Evolutionary conservation across 768 basidiomycete species (phyloP), one percentile per base, ranked within the genome.

Genomic region (Boletus sp.): DNA sequence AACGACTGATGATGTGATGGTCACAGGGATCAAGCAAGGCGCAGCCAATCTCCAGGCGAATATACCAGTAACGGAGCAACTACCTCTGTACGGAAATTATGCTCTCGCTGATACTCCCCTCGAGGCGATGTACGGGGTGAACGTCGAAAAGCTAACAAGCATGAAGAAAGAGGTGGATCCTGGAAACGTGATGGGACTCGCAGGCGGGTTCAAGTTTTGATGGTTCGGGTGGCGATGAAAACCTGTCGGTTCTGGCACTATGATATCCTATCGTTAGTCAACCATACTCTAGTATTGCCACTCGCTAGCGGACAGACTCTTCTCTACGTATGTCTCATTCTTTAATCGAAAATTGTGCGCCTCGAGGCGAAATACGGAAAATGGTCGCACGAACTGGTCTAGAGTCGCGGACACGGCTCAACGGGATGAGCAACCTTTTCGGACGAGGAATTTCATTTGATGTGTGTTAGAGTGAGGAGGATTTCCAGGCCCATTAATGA

Each of bases 181-280:
- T 0, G 47, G 69, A 9, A 75, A 81, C 60, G 75, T 86, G 38
- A 88, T 88, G 84, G 78, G 76, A 15, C 77, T 85, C 17, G 75
- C 85, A n/a, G 85, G 85, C 6, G 86, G 85, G 7, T 86, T 78
- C 66, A 86, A 84, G 68, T 69, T 82, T 42, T 77, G 57, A 72
- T 19, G 15, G n/a, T 37, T 15, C 35, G 8, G 4, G 4, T 21
- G n/a, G 15, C 50, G 14, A 47, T n/a, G 13, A 32, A 23, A 23
- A 60, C 53, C n/a, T 63, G 27, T 50, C 7, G 40, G 15, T 38
- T 51, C 25, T 57, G 40, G 43, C 30, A 39, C 47, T 42, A 38
- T 41, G 44, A 41, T 59, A 49, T 37, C 33, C 14, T 42, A 25
- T 37, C 17, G 15, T 50, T 39, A 37, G 52, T 49, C 23, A 25